A percentile compares a stretch with the other conserved stretches of the same genome.
Evolutionary conservation across 805 yeast genomes (phyloP).

Genomic region (Candida sakaeoensis): DNA sequence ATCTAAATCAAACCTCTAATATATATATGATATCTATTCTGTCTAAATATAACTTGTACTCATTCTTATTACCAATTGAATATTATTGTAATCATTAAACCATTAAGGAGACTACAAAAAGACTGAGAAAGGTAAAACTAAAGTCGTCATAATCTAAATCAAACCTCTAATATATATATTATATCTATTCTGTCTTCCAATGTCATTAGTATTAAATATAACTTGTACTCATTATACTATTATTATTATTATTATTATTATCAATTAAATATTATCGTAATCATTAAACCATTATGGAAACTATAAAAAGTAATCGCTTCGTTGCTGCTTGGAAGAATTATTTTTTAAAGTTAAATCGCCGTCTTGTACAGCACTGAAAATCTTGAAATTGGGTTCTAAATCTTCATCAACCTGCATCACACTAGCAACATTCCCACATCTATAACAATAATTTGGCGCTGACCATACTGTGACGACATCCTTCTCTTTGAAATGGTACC

Average conservation of each 20-base stretch:
- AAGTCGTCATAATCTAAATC: too few relatives aligned
- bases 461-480: constrained; percentile 98
- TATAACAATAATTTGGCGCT: constrained; percentile 94
- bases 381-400: constrained; percentile 83
- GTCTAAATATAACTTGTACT: too few relatives aligned
- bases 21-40: too few relatives aligned
- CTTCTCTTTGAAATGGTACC: constrained; percentile 92
- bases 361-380: constrained; percentile 93
- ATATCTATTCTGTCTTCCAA: too few relatives aligned
- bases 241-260: too few relatives aligned
- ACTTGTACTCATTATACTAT: too few relatives aligned
- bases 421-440: constrained; percentile 98
- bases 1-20: too few relatives aligned
- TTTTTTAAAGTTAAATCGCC: constrained; percentile 47
- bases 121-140: constrained; percentile 48
- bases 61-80: neutral
- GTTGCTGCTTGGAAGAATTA: constrained; percentile 38
- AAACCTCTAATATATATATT: too few relatives aligned
- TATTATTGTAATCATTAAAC: neutral
- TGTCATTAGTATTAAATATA: too few relatives aligned
- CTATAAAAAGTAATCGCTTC: constrained; percentile 47
- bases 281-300: constrained; percentile 5
- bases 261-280: neutral
- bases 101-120: constrained; percentile 64
- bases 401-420: constrained; percentile 94